Evolutionary conservation across 495 filamentous ascomycete genomes (phyloP).

Genomic region (Ascodesmis nigricans): DNA sequence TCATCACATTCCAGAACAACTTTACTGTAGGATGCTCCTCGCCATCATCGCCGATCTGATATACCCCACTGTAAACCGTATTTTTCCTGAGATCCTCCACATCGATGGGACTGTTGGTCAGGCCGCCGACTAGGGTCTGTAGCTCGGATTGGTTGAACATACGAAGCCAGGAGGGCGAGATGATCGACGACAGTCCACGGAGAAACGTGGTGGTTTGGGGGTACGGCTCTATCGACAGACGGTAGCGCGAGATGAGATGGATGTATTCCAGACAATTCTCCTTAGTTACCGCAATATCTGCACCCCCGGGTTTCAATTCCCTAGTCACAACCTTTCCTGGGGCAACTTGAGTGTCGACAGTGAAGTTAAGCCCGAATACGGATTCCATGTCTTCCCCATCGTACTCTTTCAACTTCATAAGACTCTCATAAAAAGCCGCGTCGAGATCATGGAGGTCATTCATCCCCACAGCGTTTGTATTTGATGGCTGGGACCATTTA

Average conservation of each 20-base stretch:
- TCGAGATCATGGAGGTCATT: slow-evolving; percentile 90
- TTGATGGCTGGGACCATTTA: slow-evolving; percentile 55
- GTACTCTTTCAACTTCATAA: slow-evolving; percentile 73
- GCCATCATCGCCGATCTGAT: slow-evolving; percentile 67
- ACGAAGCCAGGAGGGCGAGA: slow-evolving; percentile 74
- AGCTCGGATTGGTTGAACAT: slow-evolving; percentile 98
- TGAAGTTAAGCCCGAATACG: slow-evolving; percentile 70
- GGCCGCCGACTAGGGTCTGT: slow-evolving; percentile 77
- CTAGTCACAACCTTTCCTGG: slow-evolving; percentile 39
- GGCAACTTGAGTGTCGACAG: slow-evolving; percentile 56
- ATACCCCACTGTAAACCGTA: slow-evolving; percentile 72
- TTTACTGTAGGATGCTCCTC: slow-evolving; percentile 62
- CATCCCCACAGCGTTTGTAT: slow-evolving; percentile 46
- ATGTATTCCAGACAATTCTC: slow-evolving; percentile 86
- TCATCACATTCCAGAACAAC: slow-evolving; percentile 86
- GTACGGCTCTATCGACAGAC: slow-evolving; percentile 53
- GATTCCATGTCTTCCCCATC: slow-evolving; percentile 54
- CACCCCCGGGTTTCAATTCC: slow-evolving; percentile 53
- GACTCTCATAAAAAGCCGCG: slow-evolving; percentile 76
- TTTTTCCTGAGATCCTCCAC: slow-evolving; percentile 70
- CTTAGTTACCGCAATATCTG: slow-evolving; percentile 65
- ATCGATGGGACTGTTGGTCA: slow-evolving; percentile 52
- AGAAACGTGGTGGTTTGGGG: slow-evolving; percentile 73
- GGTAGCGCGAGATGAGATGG: slow-evolving; percentile 67
- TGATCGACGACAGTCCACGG: slow-evolving; percentile 61